Conservation (phyloP, 352 stramenopile species). For the Globisporangium rhizosaccharum region DNA sequence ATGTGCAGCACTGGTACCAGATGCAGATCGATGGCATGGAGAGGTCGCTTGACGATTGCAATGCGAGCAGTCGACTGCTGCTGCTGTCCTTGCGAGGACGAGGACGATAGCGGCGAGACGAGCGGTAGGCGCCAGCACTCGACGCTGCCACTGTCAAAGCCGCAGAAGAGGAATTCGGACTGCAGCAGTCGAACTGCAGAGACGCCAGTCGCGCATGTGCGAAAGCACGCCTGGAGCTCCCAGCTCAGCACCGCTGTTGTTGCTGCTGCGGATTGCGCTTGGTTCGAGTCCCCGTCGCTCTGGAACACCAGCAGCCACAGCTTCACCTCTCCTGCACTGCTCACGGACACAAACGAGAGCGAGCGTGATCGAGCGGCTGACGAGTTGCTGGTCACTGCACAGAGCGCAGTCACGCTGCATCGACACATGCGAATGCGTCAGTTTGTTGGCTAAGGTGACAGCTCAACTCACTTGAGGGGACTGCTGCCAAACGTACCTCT, state of each 20-base stretch:
- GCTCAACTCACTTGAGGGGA: not conserved
- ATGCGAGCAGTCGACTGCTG: conserved; percentile 20
- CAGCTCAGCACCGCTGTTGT: conserved; percentile 12
- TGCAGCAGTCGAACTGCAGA: conserved; percentile 26
- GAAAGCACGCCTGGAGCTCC: conserved; percentile 40
- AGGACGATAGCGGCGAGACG: not conserved
- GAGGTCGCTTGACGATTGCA: conserved; percentile 32
- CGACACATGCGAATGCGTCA: not conserved
- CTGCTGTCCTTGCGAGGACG: conserved; percentile 10
- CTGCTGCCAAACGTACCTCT: conserved; percentile 3
- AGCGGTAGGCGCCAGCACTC: conserved; percentile 45
- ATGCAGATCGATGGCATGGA: conserved; percentile 50
- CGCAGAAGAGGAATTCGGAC: conserved; percentile 45
- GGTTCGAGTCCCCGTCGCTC: not conserved
- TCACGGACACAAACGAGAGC: conserved; percentile 25
- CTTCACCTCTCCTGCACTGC: conserved; percentile 40
- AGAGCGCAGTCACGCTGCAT: conserved; percentile 11
- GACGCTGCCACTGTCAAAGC: conserved; percentile 39
- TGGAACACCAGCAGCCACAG: conserved; percentile 20
- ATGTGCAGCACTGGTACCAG: conserved; percentile 34
- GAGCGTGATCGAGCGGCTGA: not conserved
- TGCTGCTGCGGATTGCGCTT: not conserved
- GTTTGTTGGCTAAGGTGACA: not conserved
- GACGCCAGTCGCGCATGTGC: conserved; percentile 28
- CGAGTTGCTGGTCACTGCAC: not conserved